Percentiles rank a stretch among this genome's conserved stretches.
These are phyloP conservation scores for Choanephora cucurbitarum DNA, from an alignment of 371 early-diverging fungal genomes.

Conservation along the genomic window DNA sequence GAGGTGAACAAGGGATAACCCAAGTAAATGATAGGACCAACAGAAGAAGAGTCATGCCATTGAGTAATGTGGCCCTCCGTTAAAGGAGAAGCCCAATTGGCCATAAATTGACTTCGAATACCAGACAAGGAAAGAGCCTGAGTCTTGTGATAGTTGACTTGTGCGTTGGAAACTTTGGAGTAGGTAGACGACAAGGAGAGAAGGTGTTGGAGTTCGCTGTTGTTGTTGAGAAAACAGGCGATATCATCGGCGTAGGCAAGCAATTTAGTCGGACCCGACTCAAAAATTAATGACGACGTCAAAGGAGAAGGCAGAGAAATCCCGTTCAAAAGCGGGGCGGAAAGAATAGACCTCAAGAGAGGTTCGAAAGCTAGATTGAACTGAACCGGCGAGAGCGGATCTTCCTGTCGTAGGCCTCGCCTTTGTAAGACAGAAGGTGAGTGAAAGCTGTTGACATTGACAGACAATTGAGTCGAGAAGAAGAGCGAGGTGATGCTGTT, in stretches of 20 bases:
- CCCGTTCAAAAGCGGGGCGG: not conserved
- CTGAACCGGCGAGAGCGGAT: slow-evolving; percentile 11
- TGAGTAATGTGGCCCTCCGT: not conserved
- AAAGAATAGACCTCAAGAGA: not conserved
- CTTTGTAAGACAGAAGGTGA: no score
- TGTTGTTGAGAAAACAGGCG: slow-evolving; percentile 10
- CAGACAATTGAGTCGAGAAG: slow-evolving; percentile 1
- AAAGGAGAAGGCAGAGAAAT: no score
- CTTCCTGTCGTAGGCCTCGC: slow-evolving; percentile 12
- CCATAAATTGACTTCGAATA: not conserved
- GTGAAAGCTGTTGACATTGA: no score
- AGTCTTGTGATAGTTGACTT: no score
- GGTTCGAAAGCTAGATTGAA: slow-evolving; percentile 22
- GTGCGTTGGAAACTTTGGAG: slow-evolving; percentile 21
- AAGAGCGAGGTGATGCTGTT: slow-evolving; percentile 4
- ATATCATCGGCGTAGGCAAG: slow-evolving; percentile 23
- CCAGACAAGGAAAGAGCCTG: slow-evolving; percentile 18
- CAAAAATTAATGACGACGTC: no score
- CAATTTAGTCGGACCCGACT: slow-evolving; percentile 11
- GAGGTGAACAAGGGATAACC: slow-evolving; percentile 20
- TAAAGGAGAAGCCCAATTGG: not conserved
- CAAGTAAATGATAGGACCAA: slow-evolving; percentile 4
- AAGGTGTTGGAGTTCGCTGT: not conserved
- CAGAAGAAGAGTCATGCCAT: slow-evolving; percentile 15
- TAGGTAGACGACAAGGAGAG: slow-evolving; percentile 6